A percentile compares a stretch with the other conserved stretches of the same genome.
Conservation (phyloP, 371 early-diverging fungal genomes). For the Dichotomocladium elegans region DNA sequence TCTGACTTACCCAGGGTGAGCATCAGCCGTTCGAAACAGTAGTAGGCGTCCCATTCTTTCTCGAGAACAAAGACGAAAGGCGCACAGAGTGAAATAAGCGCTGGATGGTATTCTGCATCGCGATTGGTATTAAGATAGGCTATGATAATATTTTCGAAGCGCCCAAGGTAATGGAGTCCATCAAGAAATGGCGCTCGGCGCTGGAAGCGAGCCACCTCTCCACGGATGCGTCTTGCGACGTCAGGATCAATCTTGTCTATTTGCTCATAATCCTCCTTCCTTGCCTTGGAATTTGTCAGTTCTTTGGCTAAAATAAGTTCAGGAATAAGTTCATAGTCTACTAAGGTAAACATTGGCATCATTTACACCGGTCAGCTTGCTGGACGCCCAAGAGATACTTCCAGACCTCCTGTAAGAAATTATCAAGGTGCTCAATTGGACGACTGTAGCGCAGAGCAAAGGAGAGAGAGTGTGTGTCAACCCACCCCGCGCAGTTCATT, state of each 20-base stretch:
- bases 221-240: slow-evolving; percentile 78
- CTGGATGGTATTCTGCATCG: slow-evolving; percentile 71
- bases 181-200: slow-evolving; percentile 35
- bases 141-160: slow-evolving; percentile 79
- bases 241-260: slow-evolving; percentile 75
- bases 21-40: slow-evolving; percentile 74
- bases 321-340: slow-evolving; percentile 2
- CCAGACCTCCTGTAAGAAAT: slow-evolving; percentile 84
- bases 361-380: slow-evolving; percentile 81
- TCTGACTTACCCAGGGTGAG: slow-evolving; percentile 53
- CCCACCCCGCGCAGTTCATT: slow-evolving; percentile 78
- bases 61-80: slow-evolving; percentile 77
- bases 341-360: background rate
- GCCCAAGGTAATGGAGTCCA: slow-evolving; percentile 23
- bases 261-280: slow-evolving; percentile 67
- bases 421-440: no score
- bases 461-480: no score
- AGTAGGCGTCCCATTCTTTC: slow-evolving; percentile 77
- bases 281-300: slow-evolving; percentile 60
- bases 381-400: slow-evolving; percentile 85
- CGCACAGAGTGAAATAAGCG: slow-evolving; percentile 76
- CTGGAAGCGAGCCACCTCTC: slow-evolving; percentile 79
- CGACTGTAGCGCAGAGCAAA: no score
- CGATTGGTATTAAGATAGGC: slow-evolving; percentile 79
- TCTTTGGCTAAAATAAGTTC: slow-evolving; percentile 58